These are phyloP conservation scores for Wickerhamomyces queroliae DNA, from an alignment of 805 yeast species.

Conservation along the genomic window DNA sequence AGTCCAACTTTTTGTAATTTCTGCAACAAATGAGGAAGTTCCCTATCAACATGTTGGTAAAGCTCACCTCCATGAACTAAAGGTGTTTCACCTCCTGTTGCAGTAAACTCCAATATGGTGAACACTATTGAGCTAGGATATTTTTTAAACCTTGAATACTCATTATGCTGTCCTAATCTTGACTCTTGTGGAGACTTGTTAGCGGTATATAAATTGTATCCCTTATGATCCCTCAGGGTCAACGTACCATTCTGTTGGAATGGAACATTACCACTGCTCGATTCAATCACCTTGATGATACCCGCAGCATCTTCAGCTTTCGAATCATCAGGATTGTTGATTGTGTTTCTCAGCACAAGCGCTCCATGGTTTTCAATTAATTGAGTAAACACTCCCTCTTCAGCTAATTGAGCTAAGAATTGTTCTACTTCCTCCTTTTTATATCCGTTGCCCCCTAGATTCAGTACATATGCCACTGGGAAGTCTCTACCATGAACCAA, in stretches of 20 bases:
- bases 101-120: conserved; percentile 17
- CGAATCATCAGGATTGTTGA: conserved; percentile 14
- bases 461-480: conserved; percentile 6
- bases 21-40: conserved; percentile 18
- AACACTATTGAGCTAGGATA: conserved; percentile 24
- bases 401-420: conserved; percentile 12
- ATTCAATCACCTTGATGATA: conserved; percentile 19
- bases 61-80: conserved; percentile 28
- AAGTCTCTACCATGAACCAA: conserved; percentile 6
- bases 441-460: not conserved
- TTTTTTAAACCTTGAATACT: conserved; percentile 25
- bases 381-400: conserved; percentile 20
- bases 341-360: conserved; percentile 22
- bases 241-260: conserved; percentile 27
- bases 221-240: conserved; percentile 22
- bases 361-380: conserved; percentile 24
- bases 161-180: conserved; percentile 27
- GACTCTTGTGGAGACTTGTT: conserved; percentile 25
- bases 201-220: conserved; percentile 24
- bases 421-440: conserved; percentile 1
- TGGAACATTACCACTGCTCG: conserved; percentile 15
- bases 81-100: conserved; percentile 29
- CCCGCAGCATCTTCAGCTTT: conserved; percentile 13
- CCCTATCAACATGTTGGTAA: conserved; percentile 15
- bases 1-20: conserved; percentile 21